Conservation (phyloP, 1,139 yeast species). For the Entelexis sorbosivorans region DNA sequence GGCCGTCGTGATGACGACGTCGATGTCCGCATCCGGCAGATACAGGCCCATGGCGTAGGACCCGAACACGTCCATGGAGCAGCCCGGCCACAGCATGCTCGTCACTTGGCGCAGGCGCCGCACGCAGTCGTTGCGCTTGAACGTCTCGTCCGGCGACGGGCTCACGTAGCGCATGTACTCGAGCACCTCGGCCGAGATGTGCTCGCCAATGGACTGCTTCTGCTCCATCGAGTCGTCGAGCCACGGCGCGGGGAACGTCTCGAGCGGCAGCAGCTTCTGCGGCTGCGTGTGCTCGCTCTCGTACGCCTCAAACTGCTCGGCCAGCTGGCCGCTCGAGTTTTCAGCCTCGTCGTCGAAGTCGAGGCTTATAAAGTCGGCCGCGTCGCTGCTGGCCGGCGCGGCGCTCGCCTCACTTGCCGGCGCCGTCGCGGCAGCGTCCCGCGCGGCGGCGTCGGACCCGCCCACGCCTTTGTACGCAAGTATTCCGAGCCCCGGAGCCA, state of each 20-base stretch:
- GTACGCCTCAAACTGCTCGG: conserved; percentile 24
- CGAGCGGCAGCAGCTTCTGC: not conserved
- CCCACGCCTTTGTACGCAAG: conserved; percentile 1
- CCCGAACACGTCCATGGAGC: conserved; percentile 82
- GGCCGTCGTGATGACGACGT: conserved; percentile 71
- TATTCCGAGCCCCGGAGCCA: not conserved
- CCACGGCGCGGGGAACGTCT: conserved; percentile 55
- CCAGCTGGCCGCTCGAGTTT: conserved; percentile 21
- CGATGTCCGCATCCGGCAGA: conserved; percentile 93
- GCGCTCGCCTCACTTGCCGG: not conserved
- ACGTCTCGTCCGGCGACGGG: conserved; percentile 69
- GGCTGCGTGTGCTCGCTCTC: conserved; percentile 20
- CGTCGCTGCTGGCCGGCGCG: not conserved
- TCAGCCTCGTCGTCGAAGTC: conserved; percentile 24
- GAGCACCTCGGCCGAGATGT: conserved; percentile 78
- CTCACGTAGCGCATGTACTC: conserved; percentile 82
- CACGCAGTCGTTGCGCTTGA: conserved; percentile 57
- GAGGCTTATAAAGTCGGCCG: conserved; percentile 29
- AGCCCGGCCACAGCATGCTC: conserved; percentile 60
- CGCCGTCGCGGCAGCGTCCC: not conserved
- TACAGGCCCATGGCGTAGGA: conserved; percentile 91
- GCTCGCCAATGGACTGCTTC: conserved; percentile 63
- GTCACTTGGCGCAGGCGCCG: conserved; percentile 49
- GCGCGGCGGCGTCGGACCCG: not conserved
- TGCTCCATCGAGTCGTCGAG: conserved; percentile 45